These are phyloP conservation scores for Ambrosia hybrid DNA, from an alignment of 140 eudicot genomes.

Conservation along the genomic window DNA sequence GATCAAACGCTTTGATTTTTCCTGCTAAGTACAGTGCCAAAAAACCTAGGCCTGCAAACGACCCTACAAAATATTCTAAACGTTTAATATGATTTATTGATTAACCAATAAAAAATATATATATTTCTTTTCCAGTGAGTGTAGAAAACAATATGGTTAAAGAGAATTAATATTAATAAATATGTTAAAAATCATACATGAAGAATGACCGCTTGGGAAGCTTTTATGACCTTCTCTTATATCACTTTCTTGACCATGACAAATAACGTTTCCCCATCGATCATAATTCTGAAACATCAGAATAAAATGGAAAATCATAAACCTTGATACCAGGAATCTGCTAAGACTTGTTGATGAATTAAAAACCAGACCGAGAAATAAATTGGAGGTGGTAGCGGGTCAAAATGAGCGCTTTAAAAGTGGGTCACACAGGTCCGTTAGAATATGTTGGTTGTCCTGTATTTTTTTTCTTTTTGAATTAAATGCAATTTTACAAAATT, in stretches of 20 bases:
- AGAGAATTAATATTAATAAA: neutral
- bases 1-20: conserved; percentile 65
- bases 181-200: conserved; percentile 48
- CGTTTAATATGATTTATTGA: neutral
- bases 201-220: conserved; percentile 87
- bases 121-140: neutral
- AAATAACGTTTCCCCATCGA: conserved; percentile 63
- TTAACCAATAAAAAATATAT: neutral
- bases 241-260: conserved; percentile 55
- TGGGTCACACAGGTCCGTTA: too few relatives aligned
- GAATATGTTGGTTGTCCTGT: too few relatives aligned
- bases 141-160: neutral
- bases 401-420: too few relatives aligned
- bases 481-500: too few relatives aligned
- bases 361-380: too few relatives aligned
- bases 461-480: too few relatives aligned
- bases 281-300: conserved; percentile 52
- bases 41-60: conserved; percentile 88
- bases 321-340: too few relatives aligned
- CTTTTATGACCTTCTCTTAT: conserved; percentile 82
- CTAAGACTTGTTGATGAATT: too few relatives aligned
- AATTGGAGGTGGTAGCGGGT: too few relatives aligned
- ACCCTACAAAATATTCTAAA: conserved; percentile 52
- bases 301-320: neutral
- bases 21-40: conserved; percentile 70